Percentiles rank a stretch among this genome's conserved stretches.
These are phyloP conservation scores for Colletotrichum coccodes DNA, from an alignment of 2,329 filamentous ascomycete genomes.

Conservation along the genomic window DNA sequence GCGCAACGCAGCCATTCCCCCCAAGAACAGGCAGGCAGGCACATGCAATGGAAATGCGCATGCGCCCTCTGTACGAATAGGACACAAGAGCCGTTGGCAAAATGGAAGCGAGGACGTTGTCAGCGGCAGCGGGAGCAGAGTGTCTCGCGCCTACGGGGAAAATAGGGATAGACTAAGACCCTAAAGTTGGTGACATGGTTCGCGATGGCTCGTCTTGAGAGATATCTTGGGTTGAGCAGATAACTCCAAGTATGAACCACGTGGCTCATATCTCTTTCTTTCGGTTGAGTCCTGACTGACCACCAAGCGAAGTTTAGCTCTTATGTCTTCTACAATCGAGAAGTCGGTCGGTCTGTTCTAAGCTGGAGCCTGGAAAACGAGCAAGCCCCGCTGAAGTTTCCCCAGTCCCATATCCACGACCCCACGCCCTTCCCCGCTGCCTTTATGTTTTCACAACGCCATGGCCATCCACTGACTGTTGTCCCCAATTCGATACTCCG, in stretches of 20 bases:
- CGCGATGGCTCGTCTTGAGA: not conserved
- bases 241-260: not conserved
- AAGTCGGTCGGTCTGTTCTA: not conserved
- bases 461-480: not conserved
- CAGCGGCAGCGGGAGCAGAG: not conserved
- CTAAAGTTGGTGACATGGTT: not conserved
- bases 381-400: not conserved
- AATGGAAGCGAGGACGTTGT: not conserved
- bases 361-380: not conserved
- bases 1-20: too few species aligned
- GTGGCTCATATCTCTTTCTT: not conserved
- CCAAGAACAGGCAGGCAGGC: not conserved
- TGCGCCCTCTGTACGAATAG: not conserved
- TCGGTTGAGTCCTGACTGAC: not conserved
- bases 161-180: not conserved
- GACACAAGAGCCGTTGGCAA: not conserved
- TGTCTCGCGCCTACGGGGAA: constrained; percentile 12
- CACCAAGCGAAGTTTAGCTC: not conserved
- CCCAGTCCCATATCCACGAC: not conserved
- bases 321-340: not conserved
- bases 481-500: not conserved
- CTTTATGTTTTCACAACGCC: not conserved
- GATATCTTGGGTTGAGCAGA: not conserved
- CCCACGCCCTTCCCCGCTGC: not conserved
- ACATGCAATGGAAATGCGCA: not conserved